A percentile compares a stretch with the other conserved stretches of the same genome.
Conservation (phyloP, 2,329 filamentous ascomycete genomes). For the Pseudocercospora macadamiae region DNA sequence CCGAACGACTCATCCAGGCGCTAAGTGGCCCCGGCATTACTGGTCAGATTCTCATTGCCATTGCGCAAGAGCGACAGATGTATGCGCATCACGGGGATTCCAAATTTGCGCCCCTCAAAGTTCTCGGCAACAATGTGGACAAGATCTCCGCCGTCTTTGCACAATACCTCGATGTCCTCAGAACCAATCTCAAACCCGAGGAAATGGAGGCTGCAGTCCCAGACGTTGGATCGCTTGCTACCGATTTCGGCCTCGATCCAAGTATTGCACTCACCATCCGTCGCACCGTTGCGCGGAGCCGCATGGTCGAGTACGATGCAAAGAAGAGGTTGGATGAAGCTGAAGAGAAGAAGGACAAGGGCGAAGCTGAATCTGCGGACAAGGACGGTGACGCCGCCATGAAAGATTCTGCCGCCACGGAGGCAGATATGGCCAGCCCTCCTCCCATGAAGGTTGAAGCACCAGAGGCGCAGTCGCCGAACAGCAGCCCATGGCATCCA, state of each 20-base stretch:
- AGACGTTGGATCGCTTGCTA: slow-evolving; percentile 71
- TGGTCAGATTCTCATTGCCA: slow-evolving; percentile 80
- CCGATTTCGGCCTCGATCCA: slow-evolving; percentile 77
- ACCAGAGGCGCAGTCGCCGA: slow-evolving; percentile 11
- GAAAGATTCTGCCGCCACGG: slow-evolving; percentile 36
- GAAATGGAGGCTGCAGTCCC: slow-evolving; percentile 82
- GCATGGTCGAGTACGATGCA: slow-evolving; percentile 54
- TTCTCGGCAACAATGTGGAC: slow-evolving; percentile 83
- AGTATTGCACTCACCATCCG: slow-evolving; percentile 84
- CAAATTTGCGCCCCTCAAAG: slow-evolving; percentile 79
- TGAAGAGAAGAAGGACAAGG: slow-evolving; percentile 46
- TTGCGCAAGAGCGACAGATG: slow-evolving; percentile 87
- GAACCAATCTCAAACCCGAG: slow-evolving; percentile 72
- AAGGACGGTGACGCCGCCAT: slow-evolving; percentile 33
- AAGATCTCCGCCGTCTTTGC: slow-evolving; percentile 83
- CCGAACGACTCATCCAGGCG: slow-evolving; percentile 77
- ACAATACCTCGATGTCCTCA: slow-evolving; percentile 88
- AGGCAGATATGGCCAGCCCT: neutral
- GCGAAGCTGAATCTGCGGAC: slow-evolving; percentile 48
- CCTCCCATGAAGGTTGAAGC: neutral
- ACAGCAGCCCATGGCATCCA: slow-evolving; percentile 59
- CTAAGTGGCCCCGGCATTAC: slow-evolving; percentile 77
- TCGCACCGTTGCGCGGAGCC: slow-evolving; percentile 71
- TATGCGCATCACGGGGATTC: slow-evolving; percentile 77
- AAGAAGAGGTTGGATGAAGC: slow-evolving; percentile 39